Base-by-base conservation (phyloP, 2,329 filamentous ascomycete species). In the Exophiala dermatitidis region DNA sequence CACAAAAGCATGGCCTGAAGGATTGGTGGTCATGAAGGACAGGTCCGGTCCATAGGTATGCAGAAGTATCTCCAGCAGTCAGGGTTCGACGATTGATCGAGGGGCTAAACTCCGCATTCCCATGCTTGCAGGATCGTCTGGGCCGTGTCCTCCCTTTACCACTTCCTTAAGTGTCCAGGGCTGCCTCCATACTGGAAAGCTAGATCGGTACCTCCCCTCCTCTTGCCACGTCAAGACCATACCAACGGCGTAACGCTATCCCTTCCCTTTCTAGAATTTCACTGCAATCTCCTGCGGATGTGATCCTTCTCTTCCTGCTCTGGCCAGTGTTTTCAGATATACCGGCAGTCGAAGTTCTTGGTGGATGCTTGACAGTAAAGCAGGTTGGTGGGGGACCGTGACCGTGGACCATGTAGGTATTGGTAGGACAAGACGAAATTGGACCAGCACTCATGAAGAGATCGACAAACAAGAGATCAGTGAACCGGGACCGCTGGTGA, bases 111-210 rank as follows among this genome's bases (percentile, higher is more conserved):
- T 44, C 46, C 29, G 26, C 34, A 54, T 47, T 47, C 44, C 43
- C 6, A 52, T 38, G 46, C 49, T 49, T 56, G 53, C 42, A 43
- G 33, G 26, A 10, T 36, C 28, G 53, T 56, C 41, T 29, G 40
- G 46, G 34, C 53, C 45, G 48, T 45, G 33, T 50, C 36, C 46
- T 49, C 46, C 53, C 42, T 47, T 52, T 32, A 9, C 42, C 10
- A 26, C 38, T 41, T 26, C 12, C 38, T 26, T 41, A 41, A 41
- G 19, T 41, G 38, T 9, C 19, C 12, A 26, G n/a, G 38, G 12
- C 28, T 41, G 12, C 9, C 38, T 26, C 28, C 38, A 6, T 41
- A 12, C 19, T 5, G 38, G 19, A 19, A 41, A 4, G 3, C 12
- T 26, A 41, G 38, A 41, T 41, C 38, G 19, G n/a, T 28, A 41